These are phyloP conservation scores for Aspergillus funiculosus DNA, from an alignment of 495 filamentous ascomycete genomes.

Conservation along the genomic window DNA sequence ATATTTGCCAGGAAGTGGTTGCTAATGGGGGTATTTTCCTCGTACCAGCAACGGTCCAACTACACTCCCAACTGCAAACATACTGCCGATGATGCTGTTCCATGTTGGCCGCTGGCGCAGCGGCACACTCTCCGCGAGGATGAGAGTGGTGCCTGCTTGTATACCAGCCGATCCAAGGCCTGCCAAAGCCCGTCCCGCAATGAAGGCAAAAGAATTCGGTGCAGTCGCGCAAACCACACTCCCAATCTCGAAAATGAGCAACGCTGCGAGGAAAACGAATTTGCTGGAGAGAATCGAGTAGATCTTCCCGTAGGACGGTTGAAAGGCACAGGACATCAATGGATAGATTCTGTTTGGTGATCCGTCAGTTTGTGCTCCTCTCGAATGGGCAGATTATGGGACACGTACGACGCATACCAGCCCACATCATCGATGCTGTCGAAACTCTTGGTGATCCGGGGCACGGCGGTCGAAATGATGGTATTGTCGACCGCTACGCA, in stretches of 20 bases:
- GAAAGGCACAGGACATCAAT: constrained; percentile 15
- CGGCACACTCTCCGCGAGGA: constrained; percentile 38
- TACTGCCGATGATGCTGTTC: constrained; percentile 25
- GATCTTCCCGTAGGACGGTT: constrained; percentile 17
- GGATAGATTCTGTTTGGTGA: constrained; percentile 46
- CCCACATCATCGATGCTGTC: constrained; percentile 47
- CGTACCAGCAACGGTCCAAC: constrained; percentile 33
- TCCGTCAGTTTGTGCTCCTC: no score
- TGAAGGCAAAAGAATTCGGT: constrained; percentile 21
- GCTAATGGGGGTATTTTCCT: no score
- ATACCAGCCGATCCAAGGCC: constrained; percentile 22
- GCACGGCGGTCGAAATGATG: constrained; percentile 50
- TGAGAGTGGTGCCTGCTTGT: constrained; percentile 21
- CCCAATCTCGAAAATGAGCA: constrained; percentile 21
- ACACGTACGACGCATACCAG: no score
- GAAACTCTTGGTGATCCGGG: constrained; percentile 49
- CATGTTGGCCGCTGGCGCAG: constrained; percentile 39
- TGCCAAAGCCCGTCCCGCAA: constrained; percentile 24
- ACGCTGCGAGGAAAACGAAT: constrained; percentile 15
- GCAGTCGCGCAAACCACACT: constrained; percentile 13
- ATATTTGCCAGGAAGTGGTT: no score
- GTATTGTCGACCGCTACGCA: no score
- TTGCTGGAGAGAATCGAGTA: constrained; percentile 15
- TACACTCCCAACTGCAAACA: constrained; percentile 27
- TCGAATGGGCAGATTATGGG: no score